A percentile compares a stretch with the other conserved stretches of the same genome.
Conservation (phyloP, 139 green algal species). For the Chlorella sp. region DNA sequence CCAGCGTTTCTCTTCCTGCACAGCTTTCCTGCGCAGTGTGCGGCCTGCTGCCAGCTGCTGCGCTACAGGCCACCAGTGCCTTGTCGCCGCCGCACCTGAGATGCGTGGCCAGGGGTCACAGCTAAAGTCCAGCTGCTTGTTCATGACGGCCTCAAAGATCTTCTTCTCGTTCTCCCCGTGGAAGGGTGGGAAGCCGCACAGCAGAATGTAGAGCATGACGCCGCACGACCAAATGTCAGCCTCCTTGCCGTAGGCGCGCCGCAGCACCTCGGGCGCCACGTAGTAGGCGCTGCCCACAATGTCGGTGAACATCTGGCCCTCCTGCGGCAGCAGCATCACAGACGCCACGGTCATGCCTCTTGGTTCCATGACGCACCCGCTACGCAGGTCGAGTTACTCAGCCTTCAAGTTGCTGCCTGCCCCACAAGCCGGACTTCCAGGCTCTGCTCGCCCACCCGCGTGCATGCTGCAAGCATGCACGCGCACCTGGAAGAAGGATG, state of each 20-base stretch:
- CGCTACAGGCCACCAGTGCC: too few species aligned
- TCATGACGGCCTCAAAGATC: slow-evolving; percentile 76
- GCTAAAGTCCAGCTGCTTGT: slow-evolving; percentile 60
- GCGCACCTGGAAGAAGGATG: slow-evolving; percentile 56
- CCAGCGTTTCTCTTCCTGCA: too few species aligned
- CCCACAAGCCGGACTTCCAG: too few species aligned
- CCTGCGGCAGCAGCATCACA: slow-evolving; percentile 9
- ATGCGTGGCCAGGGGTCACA: slow-evolving; percentile 72
- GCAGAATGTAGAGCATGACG: slow-evolving; percentile 97
- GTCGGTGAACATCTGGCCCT: slow-evolving; percentile 57
- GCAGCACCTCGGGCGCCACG: slow-evolving; percentile 78
- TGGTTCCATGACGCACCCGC: too few species aligned
- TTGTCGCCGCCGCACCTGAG: slow-evolving; percentile 44
- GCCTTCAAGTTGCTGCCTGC: too few species aligned
- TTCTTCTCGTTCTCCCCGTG: slow-evolving; percentile 88
- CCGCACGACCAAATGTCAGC: slow-evolving; percentile 92
- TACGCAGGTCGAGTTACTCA: too few species aligned
- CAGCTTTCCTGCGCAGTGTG: too few species aligned
- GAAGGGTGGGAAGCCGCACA: slow-evolving; percentile 51
- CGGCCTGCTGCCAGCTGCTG: too few species aligned
- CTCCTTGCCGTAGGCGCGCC: slow-evolving; percentile 68
- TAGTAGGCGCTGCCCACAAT: slow-evolving; percentile 95
- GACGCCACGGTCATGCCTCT: too few species aligned
- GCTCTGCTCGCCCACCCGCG: too few species aligned
- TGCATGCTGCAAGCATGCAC: too few species aligned